Percentiles rank a stretch among this genome's conserved stretches.
phyloP scores from a whole-genome alignment of 2,329 filamentous ascomycete species.

The Epicoccum nigrum region DNA sequence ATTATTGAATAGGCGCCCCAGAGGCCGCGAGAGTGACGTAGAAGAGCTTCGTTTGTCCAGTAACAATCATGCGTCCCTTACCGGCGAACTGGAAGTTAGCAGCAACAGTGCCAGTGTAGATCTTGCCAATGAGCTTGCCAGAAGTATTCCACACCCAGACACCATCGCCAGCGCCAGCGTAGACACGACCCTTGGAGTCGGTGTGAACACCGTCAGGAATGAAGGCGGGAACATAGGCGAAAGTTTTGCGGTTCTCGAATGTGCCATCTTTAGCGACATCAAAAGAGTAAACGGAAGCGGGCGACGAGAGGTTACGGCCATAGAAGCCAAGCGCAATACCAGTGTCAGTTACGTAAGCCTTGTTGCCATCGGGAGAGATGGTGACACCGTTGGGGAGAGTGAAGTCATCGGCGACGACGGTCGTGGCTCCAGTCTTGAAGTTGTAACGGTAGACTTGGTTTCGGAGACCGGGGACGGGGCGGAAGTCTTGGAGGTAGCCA shows the following conservation, averaged over 20 bases:
- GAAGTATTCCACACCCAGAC: slow-evolving; percentile 57
- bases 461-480: slow-evolving; percentile 31
- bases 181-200: slow-evolving; percentile 59
- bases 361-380: slow-evolving; percentile 49
- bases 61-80: slow-evolving; percentile 32
- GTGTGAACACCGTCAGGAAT: slow-evolving; percentile 33
- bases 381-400: slow-evolving; percentile 51
- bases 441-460: slow-evolving; percentile 51
- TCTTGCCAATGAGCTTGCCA: slow-evolving; percentile 53
- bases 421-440: slow-evolving; percentile 46
- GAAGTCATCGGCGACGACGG: slow-evolving; percentile 48
- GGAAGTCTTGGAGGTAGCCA: slow-evolving; percentile 33
- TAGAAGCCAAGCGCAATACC: slow-evolving; percentile 30
- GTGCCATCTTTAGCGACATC: slow-evolving; percentile 30
- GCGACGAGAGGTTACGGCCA: slow-evolving; percentile 27
- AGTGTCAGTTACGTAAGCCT: slow-evolving; percentile 54
- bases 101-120: slow-evolving; percentile 28
- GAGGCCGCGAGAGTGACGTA: slow-evolving; percentile 29
- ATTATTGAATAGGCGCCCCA: slow-evolving; percentile 17
- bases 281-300: slow-evolving; percentile 32
- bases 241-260: slow-evolving; percentile 30
- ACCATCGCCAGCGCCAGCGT: slow-evolving; percentile 56
- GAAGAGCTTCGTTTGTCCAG: slow-evolving; percentile 34
- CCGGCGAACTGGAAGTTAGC: slow-evolving; percentile 35
- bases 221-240: slow-evolving; percentile 25